Evolutionary conservation across 2,329 filamentous ascomycete species (phyloP), one percentile per base, ranked within the genome.

Genomic region (Cercospora nicotianae): DNA sequence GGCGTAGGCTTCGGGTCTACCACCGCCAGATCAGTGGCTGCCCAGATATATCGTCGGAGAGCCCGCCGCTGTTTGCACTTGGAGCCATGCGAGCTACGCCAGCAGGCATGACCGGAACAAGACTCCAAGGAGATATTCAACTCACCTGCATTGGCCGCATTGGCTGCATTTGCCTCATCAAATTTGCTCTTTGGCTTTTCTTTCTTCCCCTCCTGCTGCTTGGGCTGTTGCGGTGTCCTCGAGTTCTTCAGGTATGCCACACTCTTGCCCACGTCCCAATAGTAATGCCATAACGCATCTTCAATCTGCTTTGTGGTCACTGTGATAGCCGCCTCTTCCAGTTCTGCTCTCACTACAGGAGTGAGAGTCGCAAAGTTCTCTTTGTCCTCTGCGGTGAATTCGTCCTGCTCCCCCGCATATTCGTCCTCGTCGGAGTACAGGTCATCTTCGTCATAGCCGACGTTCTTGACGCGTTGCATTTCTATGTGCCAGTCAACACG

Each of bases 231-330:
- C 33, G 73, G 74, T 30, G 70, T 70, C 60, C 70, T 72, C 16
- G 69, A 68, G 48, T 75, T 91, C 70, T 89, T 87, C 67, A 99
- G 80, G 76, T 96, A 97, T 66, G 87, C 85, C 42, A 96, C 90
- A 0, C 92, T 89, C 80, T 97, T 97, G 66, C 89, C 90, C 31
- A 97, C 85, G 75, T 99, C 94, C 78, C 94, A 98, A 79, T 94
- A 98, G 80, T 97, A 97, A 80, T 99, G 89, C 93, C 93, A 98
- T 16, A 99, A 81, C 0, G 94, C 87, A 69, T 98, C 94, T 78
- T 96, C 89, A 70, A 97, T 94, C 76, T 97, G 90, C 42, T 84
- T 82, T 68, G 90, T 87, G 5, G 86, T 84, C n/a, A 86, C 82
- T 76, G 84, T 86, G 16, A 76, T 33, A 13, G 70, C 73, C 16